phyloP scores from a whole-genome alignment of 306 rosid species.

The Coriaria nepalensis region DNA sequence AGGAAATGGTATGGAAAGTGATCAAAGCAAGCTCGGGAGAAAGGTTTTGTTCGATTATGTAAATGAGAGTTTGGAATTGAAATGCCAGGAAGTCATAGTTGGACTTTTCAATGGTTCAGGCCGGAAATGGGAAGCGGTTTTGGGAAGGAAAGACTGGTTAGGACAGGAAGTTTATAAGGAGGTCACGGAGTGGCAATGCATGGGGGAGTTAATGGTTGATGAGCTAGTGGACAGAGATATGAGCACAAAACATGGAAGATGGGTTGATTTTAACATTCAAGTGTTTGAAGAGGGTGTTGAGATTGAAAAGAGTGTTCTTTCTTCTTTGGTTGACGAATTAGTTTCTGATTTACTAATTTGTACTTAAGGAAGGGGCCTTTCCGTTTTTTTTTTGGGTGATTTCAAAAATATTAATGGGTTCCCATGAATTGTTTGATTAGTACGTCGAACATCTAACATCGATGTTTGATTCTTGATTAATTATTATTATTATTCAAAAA shows the following conservation, averaged over 20 bases:
- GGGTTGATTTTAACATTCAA: conserved; percentile 58
- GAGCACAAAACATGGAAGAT: conserved; percentile 60
- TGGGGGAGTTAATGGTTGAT: conserved; percentile 57
- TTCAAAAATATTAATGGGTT: too few relatives aligned
- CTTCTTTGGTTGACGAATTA: conserved; percentile 45
- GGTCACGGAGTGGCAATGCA: conserved; percentile 39
- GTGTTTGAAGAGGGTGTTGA: conserved; percentile 50
- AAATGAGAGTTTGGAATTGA: conserved; percentile 37
- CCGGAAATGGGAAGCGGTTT: conserved; percentile 21
- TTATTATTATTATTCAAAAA: too few relatives aligned
- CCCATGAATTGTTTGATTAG: too few relatives aligned
- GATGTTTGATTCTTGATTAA: too few relatives aligned
- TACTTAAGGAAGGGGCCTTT: conserved; percentile 3
- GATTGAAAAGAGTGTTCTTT: conserved; percentile 39
- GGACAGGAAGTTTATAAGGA: conserved; percentile 52
- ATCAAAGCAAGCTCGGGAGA: conserved; percentile 24
- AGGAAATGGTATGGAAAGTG: conserved; percentile 16
- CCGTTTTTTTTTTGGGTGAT: not conserved
- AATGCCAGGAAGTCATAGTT: conserved; percentile 24
- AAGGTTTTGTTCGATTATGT: conserved; percentile 56
- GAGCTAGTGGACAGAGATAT: conserved; percentile 66
- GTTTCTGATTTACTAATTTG: conserved; percentile 39
- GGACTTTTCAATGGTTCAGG: conserved; percentile 46
- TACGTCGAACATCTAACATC: too few relatives aligned
- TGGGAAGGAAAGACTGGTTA: conserved; percentile 30